Evolutionary conservation across 805 yeast species (phyloP), one percentile per base, ranked within the genome.

Genomic region (Myxozyma lipomycoides): DNA sequence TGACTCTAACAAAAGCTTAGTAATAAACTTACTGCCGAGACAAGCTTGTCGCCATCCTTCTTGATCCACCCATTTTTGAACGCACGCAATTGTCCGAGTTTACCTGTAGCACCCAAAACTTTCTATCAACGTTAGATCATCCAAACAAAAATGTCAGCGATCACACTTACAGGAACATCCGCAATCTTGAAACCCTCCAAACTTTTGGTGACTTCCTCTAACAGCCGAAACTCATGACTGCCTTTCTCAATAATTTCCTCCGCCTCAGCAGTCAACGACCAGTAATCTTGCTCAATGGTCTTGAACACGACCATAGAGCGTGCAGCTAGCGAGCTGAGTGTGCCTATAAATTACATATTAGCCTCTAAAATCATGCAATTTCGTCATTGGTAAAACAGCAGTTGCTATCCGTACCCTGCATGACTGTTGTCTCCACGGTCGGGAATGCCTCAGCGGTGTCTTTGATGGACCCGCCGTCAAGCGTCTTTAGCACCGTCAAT

Each of bases 1-100:
- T 12, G 12, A 28, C 32, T 28, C 12, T 28, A 7, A 17, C 6
- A 5, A 18, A 7, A 9, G 18, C 3, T n/a, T 4, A 24, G 19
- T 6, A 36, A 19, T 15, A 4, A 22, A 21, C 19, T 35, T 36
- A 48, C 73, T 43, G 74, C 70, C 28, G 83, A 74, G 45, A 86
- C 78, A 61, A 91, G 77, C 63, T 77, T 81, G 61, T 86, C 95
- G 51, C 91, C 95, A 52, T 84, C 86, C 68, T 95, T 93, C 58
- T 78, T 73, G 63, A 93, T 83, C 99, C 99, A 93, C 38, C 95
- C 95, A 69, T 90, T 90, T 71, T 89, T 91, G 78, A 93, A 95
- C 17, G 98, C 99, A 64, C 90, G 83, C 61, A 95, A 95, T 73
- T 93, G 98, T 57, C 98, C 99, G 58, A 91, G 77, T 62, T 83